Base-by-base conservation (phyloP, 2,329 filamentous ascomycete genomes). In the Clarireedia monteithiana region DNA sequence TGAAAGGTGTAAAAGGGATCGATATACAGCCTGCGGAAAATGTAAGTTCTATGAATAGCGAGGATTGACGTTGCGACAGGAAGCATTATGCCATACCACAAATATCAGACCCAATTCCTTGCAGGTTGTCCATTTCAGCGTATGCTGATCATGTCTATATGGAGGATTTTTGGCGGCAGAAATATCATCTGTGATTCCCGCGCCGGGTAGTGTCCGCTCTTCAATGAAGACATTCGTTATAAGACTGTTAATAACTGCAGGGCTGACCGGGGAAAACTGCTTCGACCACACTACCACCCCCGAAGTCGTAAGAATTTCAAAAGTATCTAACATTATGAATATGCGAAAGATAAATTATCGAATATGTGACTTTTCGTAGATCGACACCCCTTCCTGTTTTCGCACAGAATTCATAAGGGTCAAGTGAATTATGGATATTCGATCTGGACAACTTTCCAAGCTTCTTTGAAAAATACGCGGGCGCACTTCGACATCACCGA, bases 141-240 rank as follows among this genome's bases (percentile, higher is more conserved):
- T 97, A 69, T 97, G 95, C 63, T 95, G 91, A 65, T 97, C 94
- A 67, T 89, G 88, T 72, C 83, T 89, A 75, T 94, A 99, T 0
- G 85, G 79, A 15, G 88, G 82, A 64, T 89, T 89, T 50, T 74
- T 76, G 15, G 81, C 75, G 14, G 83, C 79, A 6, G 84, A 82
- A 50, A 77, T 73, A 59, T 84, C 80, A 62, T 83, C 82, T 52
- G 83, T 77, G 55, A 81, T 76, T 53, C 80, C 77, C 50, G 78
- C 78, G 34, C 74, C 74, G 17, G 76, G 72, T 57, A 83, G 79
- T 58, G 82, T 81, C 71, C 89, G 91, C 76, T 96, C 92, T 74
- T 99, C 94, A 68, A 99, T 96, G 71, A 99, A 96, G 69, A 96
- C 89, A 73, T 97, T 91, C 70, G 86, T 85, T 73, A 99, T 96